Evolutionary conservation across 768 basidiomycete species (phyloP).

Genomic region (Termitomyces sp.): DNA sequence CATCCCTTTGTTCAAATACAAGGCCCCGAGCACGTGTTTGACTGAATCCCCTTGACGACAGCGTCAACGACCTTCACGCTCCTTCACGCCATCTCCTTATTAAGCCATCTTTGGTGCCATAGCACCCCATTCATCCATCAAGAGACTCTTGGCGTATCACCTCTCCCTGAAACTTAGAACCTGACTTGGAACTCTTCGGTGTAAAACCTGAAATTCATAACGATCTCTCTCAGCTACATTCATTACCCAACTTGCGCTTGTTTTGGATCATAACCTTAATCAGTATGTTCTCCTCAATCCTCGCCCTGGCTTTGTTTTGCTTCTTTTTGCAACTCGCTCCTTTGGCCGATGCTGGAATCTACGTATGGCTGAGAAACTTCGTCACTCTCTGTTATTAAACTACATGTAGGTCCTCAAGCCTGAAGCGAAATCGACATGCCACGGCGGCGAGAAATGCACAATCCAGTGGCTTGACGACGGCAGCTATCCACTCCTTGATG

Average conservation of each 20-base stretch:
- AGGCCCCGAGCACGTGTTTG: too few species aligned
- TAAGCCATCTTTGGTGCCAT: neutral
- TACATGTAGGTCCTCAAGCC: constrained; percentile 42
- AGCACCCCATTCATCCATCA: neutral
- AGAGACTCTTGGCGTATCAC: neutral
- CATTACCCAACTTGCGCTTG: neutral
- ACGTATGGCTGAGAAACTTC: constrained; percentile 23
- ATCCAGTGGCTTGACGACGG: constrained; percentile 68
- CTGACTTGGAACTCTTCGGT: neutral
- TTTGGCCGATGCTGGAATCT: constrained; percentile 32
- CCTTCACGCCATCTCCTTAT: neutral
- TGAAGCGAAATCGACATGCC: constrained; percentile 34
- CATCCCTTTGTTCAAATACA: too few species aligned
- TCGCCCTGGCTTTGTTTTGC: constrained; percentile 16
- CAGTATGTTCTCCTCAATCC: constrained; percentile 10
- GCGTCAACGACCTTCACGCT: neutral
- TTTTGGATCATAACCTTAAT: constrained; percentile 1
- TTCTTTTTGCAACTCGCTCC: constrained; percentile 19
- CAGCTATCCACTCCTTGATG: constrained; percentile 33
- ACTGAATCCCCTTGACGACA: too few species aligned
- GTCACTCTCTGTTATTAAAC: neutral
- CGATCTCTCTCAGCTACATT: constrained; percentile 4
- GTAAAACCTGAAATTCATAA: neutral
- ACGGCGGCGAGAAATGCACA: constrained; percentile 45
- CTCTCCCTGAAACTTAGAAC: neutral